Conservation (phyloP, 768 basidiomycete species). For the Crepidotus variabilis region DNA sequence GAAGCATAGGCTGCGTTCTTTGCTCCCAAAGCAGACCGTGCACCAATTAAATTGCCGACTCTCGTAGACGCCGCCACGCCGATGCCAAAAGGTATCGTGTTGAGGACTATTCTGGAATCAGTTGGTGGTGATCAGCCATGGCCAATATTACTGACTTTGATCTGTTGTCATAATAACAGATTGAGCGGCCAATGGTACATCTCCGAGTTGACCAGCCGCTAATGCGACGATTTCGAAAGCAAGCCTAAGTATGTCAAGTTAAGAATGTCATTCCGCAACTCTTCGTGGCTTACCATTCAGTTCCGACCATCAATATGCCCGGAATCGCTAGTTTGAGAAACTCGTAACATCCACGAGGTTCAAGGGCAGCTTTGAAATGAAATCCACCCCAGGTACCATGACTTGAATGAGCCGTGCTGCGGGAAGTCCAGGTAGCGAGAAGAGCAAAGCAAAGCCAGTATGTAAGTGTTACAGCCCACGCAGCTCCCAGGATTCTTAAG, state of each 20-base stretch:
- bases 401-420: constrained; percentile 47
- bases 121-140: background rate
- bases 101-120: constrained; percentile 42
- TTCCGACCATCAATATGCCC: constrained; percentile 75
- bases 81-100: constrained; percentile 74
- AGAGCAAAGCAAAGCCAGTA: constrained; percentile 67
- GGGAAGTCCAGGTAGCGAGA: constrained; percentile 43
- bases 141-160: constrained; percentile 38
- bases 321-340: constrained; percentile 73
- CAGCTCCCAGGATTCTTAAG: constrained; percentile 63
- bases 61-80: constrained; percentile 72
- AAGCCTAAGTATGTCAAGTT: constrained; percentile 41
- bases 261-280: background rate
- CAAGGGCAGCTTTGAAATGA: constrained; percentile 39
- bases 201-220: constrained; percentile 67
- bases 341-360: constrained; percentile 42
- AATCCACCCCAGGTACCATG: constrained; percentile 68
- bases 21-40: constrained; percentile 46
- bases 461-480: constrained; percentile 61
- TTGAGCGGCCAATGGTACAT: constrained; percentile 68
- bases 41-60: constrained; percentile 71
- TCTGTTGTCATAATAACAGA: constrained; percentile 80
- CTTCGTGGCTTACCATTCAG: constrained; percentile 58
- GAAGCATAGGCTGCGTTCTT: constrained; percentile 59
- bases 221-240: constrained; percentile 82